Base-by-base conservation (phyloP, 192 early-diverging fungal genomes). In the Backusella westeae region DNA sequence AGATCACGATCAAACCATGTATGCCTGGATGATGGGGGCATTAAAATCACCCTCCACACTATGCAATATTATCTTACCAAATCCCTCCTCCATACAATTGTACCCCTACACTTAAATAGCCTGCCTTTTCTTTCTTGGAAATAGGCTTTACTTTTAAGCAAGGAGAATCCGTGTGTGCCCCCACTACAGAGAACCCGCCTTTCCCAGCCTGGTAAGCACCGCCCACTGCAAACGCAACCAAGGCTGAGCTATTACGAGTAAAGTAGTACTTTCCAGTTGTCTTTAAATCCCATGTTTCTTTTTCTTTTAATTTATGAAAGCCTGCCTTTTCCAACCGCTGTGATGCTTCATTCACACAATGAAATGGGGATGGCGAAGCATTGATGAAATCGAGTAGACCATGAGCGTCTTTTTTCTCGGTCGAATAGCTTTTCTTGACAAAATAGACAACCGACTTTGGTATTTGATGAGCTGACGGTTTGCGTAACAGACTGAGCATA, bases 1-100 rank as follows among this genome's bases (percentile, higher is more conserved):
- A 99, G 85, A 83, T 99, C 97, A 77, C 98, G 94, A 82, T 99
- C 98, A 83, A 99, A 99, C 98, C 98, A 99, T 29, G 97, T 97
- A 84, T 97, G 91, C 75, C 75, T 76, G 2, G 32, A 32, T 32
- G 19, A 32, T 34, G 19, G 63, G 29, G 63, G 35, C 19, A 29
- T 59, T 44, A 39, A 10, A 39, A 39, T 19, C 19, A 19, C 59
- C 0, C 67, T 35, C 15, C 29, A 6, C 29, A 8, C 14, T 68
- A 34, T 34, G 36, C 35, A 73, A 23, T n/a, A 42, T 42, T 17
- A 26, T 7, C 59, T 53, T 76, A 76, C 94, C 96, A 98, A n/a
- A 97, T 83, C 19, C 96, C 97, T 19, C 97, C 97, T 75, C 97
- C 97, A 76, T 98, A 98, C 63, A 91, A 73, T 81, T 96, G 93